Evolutionary conservation across 495 filamentous ascomycete genomes (phyloP).

Genomic region (Neurospora hispaniola): DNA sequence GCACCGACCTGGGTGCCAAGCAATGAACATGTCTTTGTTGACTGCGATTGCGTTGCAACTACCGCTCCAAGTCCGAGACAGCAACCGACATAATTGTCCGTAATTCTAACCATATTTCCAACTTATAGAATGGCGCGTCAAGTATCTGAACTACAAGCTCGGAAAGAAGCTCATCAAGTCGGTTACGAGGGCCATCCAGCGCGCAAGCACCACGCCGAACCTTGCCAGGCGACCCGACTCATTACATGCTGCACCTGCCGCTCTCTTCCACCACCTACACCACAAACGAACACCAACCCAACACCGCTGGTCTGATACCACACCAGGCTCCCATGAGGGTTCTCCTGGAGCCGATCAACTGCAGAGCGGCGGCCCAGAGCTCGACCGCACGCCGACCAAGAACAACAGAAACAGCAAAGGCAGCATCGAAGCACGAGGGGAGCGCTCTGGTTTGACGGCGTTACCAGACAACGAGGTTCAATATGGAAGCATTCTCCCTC

Average conservation of each 20-base stretch:
- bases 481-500: slow-evolving; percentile 70
- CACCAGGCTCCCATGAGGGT: neutral
- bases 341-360: neutral
- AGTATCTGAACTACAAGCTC: slow-evolving; percentile 88
- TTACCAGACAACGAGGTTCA: slow-evolving; percentile 25
- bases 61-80: neutral
- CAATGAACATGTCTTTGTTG: neutral
- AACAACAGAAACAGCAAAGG: neutral
- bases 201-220: slow-evolving; percentile 46
- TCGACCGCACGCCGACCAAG: neutral
- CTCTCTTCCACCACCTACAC: slow-evolving; percentile 2
- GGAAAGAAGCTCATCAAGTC: slow-evolving; percentile 88
- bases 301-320: neutral
- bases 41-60: neutral
- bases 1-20: neutral
- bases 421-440: slow-evolving; percentile 10
- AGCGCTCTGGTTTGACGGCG: slow-evolving; percentile 23
- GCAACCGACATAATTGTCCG: neutral
- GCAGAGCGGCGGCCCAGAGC: neutral
- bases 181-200: slow-evolving; percentile 57
- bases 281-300: neutral
- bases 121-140: slow-evolving; percentile 66
- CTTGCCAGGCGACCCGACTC: slow-evolving; percentile 13
- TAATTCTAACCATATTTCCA: neutral
- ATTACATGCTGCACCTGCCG: slow-evolving; percentile 12